Base-by-base conservation (phyloP, 2,329 filamentous ascomycete genomes). In the Chaetomium globosum region DNA sequence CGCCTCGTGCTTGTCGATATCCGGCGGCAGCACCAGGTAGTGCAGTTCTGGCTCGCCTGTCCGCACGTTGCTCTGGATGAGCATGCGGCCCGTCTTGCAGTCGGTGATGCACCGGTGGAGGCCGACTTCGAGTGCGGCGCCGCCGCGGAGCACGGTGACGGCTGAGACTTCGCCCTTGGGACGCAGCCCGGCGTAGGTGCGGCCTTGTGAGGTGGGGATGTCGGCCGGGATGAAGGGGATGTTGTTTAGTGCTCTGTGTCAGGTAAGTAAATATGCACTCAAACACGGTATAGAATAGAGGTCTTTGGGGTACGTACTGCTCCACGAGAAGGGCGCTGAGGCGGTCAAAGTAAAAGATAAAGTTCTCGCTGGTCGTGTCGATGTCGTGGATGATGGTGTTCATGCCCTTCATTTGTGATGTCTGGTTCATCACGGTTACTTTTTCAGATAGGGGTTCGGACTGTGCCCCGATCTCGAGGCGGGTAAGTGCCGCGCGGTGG, bases 321-420 rank as follows among this genome's bases (percentile, higher is more conserved):
- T 98, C 94, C 55, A 98, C 86, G 30, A 98, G 82, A 60, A 97
- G 81, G n/a, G 90, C 87, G 1, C 91, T 87, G 46, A 98, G 81
- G 46, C 95, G 87, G 77, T 99, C 93, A 76, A 98, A 97, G 78
- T 98, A 98, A 78, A 98, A 98, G 68, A 97, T 92, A 75, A 97
- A 98, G 72, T 98, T 93, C 74, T 97, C 94, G 51, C 91, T 85
- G 7, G 85, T 81, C 0, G 92, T 94, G 56, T 88, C 84, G 21
- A 91, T 89, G 71, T 95, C 85, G 74, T 96, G 89, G 49, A 99
- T 86, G 64, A 97, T 90, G 0, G 93, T 97, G 75, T 92, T 93
- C 85, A 99, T 97, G 55, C 88, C 93, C 64, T 83, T 84, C 62
- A 97, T 83, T 76, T 99, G 95, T 9, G 88, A 85, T 1, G 91